Conservation (phyloP, 768 basidiomycete genomes). For the Rhodotorula diobovata region DNA sequence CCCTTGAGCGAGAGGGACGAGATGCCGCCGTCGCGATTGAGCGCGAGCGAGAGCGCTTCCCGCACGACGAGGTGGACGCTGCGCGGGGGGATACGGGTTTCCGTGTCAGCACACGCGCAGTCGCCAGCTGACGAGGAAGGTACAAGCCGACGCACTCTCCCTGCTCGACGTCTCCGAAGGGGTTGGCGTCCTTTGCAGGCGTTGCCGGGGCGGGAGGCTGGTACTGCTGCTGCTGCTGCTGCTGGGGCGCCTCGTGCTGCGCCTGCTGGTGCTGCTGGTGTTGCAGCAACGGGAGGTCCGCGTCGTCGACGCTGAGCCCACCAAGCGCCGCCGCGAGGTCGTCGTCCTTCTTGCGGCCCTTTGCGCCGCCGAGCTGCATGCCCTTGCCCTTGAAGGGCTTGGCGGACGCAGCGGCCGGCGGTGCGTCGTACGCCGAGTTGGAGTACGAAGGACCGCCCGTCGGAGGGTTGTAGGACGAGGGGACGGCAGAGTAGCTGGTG, state of each 20-base stretch:
- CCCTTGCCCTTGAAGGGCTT: slow-evolving; percentile 80
- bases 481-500: not conserved
- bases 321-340: slow-evolving; percentile 71
- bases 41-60: slow-evolving; percentile 71
- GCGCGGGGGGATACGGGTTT: not conserved
- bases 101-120: no score
- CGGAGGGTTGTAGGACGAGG: slow-evolving; percentile 31
- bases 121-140: no score
- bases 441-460: slow-evolving; percentile 32
- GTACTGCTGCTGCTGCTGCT: slow-evolving; percentile 28
- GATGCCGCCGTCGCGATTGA: slow-evolving; percentile 85
- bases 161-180: slow-evolving; percentile 65
- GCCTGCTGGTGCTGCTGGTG: slow-evolving; percentile 31
- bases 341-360: slow-evolving; percentile 70
- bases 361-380: slow-evolving; percentile 85
- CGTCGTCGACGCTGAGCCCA: slow-evolving; percentile 54
- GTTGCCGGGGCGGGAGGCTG: slow-evolving; percentile 49
- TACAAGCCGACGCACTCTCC: slow-evolving; percentile 59
- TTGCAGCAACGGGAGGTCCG: slow-evolving; percentile 19
- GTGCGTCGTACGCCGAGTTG: slow-evolving; percentile 9
- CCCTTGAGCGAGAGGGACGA: slow-evolving; percentile 87
- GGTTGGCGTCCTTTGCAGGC: slow-evolving; percentile 44
- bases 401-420: slow-evolving; percentile 5
- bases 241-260: slow-evolving; percentile 37
- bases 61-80: slow-evolving; percentile 84